Conservation (phyloP, 306 rosid species). For the Castanospermum australe region DNA sequence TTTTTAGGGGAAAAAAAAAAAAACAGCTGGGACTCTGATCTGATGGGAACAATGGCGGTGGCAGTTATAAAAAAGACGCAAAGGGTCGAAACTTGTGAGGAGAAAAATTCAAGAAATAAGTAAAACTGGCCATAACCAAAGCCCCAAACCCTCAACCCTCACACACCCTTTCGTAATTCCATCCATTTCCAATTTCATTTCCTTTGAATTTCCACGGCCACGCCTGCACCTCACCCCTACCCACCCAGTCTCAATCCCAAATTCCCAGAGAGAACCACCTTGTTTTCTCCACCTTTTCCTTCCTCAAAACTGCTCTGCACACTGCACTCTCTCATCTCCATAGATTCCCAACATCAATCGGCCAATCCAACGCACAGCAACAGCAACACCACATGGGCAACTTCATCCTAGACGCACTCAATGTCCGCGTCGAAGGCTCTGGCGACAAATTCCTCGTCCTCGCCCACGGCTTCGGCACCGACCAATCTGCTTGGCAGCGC, state of each 20-base stretch:
- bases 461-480: slow-evolving; percentile 95
- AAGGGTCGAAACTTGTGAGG: neutral
- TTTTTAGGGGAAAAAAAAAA: neutral
- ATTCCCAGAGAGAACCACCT: no score
- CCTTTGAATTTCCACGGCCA: no score
- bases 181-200: no score
- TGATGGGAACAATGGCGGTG: neutral
- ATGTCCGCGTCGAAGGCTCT: slow-evolving; percentile 79
- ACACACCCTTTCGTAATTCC: neutral
- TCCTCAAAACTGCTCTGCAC: no score
- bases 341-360: neutral
- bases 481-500: slow-evolving; percentile 94
- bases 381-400: slow-evolving; percentile 33
- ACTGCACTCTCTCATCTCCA: neutral
- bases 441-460: slow-evolving; percentile 69
- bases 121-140: neutral
- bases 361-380: neutral
- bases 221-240: neutral
- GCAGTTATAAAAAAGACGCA: slow-evolving; percentile 38
- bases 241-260: no score
- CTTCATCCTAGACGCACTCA: slow-evolving; percentile 64
- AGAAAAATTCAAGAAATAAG: neutral
- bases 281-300: no score
- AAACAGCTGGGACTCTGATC: neutral
- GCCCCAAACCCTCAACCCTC: neutral